Percentiles rank a stretch among this genome's conserved stretches.
These are phyloP conservation scores for Achlya hypogyna DNA, from an alignment of 352 stramenopile genomes.

Conservation along the genomic window DNA sequence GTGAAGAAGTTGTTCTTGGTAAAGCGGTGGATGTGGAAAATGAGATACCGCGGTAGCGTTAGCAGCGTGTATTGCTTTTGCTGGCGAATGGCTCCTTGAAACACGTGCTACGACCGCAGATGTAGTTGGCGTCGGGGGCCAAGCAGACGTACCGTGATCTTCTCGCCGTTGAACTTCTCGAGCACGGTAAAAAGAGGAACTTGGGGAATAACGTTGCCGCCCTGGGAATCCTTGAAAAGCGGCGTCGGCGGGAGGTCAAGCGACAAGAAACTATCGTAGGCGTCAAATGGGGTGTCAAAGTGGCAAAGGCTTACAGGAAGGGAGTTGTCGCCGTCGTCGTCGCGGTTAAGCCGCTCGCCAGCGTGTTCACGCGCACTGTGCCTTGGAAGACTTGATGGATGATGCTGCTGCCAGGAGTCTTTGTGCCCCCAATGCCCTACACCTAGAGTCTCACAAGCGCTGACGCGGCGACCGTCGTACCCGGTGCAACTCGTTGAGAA, in stretches of 20 bases:
- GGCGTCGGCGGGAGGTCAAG: slow-evolving; percentile 97
- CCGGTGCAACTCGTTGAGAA: slow-evolving; percentile 92
- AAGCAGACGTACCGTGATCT: slow-evolving; percentile 43
- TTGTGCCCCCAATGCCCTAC: slow-evolving; percentile 74
- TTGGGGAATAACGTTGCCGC: slow-evolving; percentile 95
- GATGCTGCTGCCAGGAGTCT: slow-evolving; percentile 84
- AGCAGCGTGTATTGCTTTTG: slow-evolving; percentile 91
- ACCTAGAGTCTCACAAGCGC: neutral
- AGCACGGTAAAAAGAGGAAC: slow-evolving; percentile 95
- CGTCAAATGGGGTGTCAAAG: neutral
- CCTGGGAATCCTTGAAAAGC: slow-evolving; percentile 97
- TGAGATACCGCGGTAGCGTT: slow-evolving; percentile 90
- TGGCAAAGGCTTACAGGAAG: slow-evolving; percentile 43
- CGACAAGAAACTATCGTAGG: slow-evolving; percentile 84
- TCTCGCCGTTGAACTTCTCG: slow-evolving; percentile 94
- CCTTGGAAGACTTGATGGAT: slow-evolving; percentile 96
- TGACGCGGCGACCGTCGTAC: slow-evolving; percentile 25
- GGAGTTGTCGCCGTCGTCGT: slow-evolving; percentile 40
- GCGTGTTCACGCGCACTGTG: slow-evolving; percentile 87
- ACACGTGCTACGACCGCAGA: slow-evolving; percentile 41
- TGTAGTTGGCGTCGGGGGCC: slow-evolving; percentile 28
- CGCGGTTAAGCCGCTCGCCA: slow-evolving; percentile 4
- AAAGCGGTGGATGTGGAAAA: slow-evolving; percentile 97
- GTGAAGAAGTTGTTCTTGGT: slow-evolving; percentile 96
- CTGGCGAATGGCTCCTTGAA: slow-evolving; percentile 71